Evolutionary conservation across 192 early-diverging fungal genomes (phyloP).

Genomic region (Spizellomyces punctatus): DNA sequence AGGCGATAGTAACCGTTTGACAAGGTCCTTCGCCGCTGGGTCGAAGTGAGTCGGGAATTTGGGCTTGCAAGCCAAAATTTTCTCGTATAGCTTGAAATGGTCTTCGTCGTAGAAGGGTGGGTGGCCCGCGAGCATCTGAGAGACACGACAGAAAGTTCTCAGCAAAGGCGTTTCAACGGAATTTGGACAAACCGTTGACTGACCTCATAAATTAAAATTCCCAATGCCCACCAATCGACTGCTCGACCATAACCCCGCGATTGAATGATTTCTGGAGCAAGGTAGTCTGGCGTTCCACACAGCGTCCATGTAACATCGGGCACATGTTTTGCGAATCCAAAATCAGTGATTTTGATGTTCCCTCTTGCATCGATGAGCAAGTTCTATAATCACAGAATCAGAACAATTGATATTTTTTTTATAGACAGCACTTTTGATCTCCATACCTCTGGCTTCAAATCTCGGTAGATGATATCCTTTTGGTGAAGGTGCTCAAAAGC

Average conservation of each 20-base stretch:
- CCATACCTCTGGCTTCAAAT: slow-evolving; percentile 76
- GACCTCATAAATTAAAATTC: slow-evolving; percentile 67
- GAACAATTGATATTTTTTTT: background rate
- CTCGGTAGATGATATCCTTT: slow-evolving; percentile 88
- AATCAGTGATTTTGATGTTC: slow-evolving; percentile 84
- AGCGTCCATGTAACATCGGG: slow-evolving; percentile 82
- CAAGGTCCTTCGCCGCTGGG: slow-evolving; percentile 71
- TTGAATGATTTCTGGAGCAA: slow-evolving; percentile 74
- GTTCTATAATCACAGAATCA: slow-evolving; percentile 46
- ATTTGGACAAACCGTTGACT: background rate
- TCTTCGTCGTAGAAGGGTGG: slow-evolving; percentile 76
- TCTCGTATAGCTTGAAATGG: slow-evolving; percentile 73
- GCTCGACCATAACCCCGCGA: slow-evolving; percentile 71
- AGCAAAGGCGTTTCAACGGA: background rate
- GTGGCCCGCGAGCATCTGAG: slow-evolving; percentile 68
- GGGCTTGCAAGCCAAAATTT: slow-evolving; percentile 70
- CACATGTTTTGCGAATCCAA: slow-evolving; percentile 84
- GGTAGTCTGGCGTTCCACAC: slow-evolving; percentile 81
- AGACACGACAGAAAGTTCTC: background rate
- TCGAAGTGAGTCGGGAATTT: slow-evolving; percentile 76
- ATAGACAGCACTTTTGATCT: background rate
- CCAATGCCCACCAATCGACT: slow-evolving; percentile 70
- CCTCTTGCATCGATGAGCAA: slow-evolving; percentile 74
- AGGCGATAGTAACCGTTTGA: slow-evolving; percentile 69
- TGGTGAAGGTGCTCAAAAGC: slow-evolving; percentile 88